Percentiles rank a stretch among this genome's conserved stretches.
Conservation (phyloP, 768 basidiomycete species). For the Suillus lakei region DNA sequence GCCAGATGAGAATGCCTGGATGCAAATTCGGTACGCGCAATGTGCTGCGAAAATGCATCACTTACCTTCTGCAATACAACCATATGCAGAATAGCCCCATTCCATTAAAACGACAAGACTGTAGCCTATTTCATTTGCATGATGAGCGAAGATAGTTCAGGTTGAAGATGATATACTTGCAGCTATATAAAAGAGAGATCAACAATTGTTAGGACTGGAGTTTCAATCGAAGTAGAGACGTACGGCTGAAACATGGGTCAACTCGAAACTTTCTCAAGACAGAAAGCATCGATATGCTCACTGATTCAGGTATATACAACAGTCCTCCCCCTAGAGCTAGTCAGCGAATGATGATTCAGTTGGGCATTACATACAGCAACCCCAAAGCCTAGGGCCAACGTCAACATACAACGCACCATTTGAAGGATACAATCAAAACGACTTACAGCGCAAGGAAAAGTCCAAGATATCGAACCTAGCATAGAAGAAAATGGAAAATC, state of each 20-base stretch:
- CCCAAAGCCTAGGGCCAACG: not conserved
- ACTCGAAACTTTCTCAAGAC: not conserved
- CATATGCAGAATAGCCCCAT: not conserved
- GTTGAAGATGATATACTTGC: not conserved
- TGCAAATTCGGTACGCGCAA: not conserved
- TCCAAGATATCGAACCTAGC: not conserved
- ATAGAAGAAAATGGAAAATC: not conserved
- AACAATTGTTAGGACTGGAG: not conserved
- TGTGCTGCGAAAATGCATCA: not conserved
- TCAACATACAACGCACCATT: not conserved
- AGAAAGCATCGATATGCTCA: not conserved
- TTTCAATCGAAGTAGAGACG: not conserved
- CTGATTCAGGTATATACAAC: not conserved
- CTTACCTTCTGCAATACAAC: not conserved
- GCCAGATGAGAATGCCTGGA: not conserved
- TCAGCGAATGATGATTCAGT: not conserved
- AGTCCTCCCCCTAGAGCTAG: constrained; percentile 1
- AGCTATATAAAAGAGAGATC: not conserved
- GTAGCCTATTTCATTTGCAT: not conserved
- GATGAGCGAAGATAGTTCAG: not conserved
- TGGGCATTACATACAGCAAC: not conserved
- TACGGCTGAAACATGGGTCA: not conserved
- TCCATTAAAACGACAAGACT: not conserved
- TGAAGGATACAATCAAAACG: not conserved
- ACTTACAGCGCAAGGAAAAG: constrained; percentile 5